Base-by-base conservation (phyloP, 352 stramenopile genomes). In the Blastocystis sp. region DNA sequence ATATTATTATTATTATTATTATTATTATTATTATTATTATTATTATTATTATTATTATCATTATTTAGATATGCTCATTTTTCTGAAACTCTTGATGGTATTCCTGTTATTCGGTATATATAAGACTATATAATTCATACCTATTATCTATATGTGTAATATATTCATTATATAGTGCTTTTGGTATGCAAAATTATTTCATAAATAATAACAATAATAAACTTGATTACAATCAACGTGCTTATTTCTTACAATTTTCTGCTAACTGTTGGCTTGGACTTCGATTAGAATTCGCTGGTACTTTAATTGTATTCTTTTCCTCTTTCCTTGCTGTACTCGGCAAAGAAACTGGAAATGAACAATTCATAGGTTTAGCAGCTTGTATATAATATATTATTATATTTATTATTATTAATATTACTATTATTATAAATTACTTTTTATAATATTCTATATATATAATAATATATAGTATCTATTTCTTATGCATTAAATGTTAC, bases 231-330 rank as follows among this genome's bases (percentile, higher is more conserved):
- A 70, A 76, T 23, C 55, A 72, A n/a, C 18, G 73, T 42, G 84
- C 86, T 2, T 94, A 93, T 57, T 77, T 88, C 56, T 67, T 85
- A 6, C 75, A 83, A 13, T 88, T 86, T 64, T 58, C 75, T 7
- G 78, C 87, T 23, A 93, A 93, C 59, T 86, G 85, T 34, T 97
- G 88, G 87, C 70, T 98, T 3, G 83, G 79, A 3, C 74, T 96
- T 37, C 77, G 90, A 4, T 72, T 98, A 7, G 84, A 90, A 58
- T 66, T 87, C 42, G 70, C 82, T 46, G 83, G 83, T 33, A 81
- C 84, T 5, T 30, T 88, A n/a, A 85, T 95, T 54, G 82, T 91
- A 7, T 75, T 78, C 25, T 74, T 73, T 10, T 75, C 91, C 5
- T 79, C 81, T n/a, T 70, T 91, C 27, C 86, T 88, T 19, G 71